These are phyloP conservation scores for Ceratobasidium theobromae DNA, from an alignment of 1,284 basidiomycete species.

Conservation along the genomic window DNA sequence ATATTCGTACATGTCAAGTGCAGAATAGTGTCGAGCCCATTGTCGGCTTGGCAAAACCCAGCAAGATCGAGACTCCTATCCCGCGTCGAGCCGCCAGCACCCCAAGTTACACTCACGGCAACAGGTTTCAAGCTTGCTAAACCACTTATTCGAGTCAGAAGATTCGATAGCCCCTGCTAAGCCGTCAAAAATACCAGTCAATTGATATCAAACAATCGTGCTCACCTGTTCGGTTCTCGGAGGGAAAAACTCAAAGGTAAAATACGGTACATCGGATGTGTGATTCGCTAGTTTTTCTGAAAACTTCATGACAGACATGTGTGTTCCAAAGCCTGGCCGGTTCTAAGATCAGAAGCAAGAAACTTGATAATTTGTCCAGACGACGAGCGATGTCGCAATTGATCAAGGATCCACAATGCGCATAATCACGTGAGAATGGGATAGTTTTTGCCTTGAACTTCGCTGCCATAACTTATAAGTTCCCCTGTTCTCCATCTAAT, in stretches of 20 bases:
- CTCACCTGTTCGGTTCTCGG: slow-evolving; percentile 83
- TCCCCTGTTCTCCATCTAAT: too few relatives aligned
- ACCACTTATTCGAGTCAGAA: slow-evolving; percentile 77
- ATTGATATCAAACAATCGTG: slow-evolving; percentile 39
- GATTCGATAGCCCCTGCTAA: slow-evolving; percentile 77
- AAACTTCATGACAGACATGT: slow-evolving; percentile 59
- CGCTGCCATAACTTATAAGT: too few relatives aligned
- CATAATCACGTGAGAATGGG: background rate
- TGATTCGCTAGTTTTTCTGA: slow-evolving; percentile 59
- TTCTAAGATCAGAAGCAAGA: background rate
- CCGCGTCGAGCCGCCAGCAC: slow-evolving; percentile 91
- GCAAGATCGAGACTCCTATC: slow-evolving; percentile 88
- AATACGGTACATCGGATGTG: slow-evolving; percentile 60
- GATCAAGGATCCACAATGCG: background rate
- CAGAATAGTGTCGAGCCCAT: slow-evolving; percentile 80
- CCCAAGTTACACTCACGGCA: slow-evolving; percentile 92
- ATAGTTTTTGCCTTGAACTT: too few relatives aligned
- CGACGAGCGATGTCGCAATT: slow-evolving; percentile 24
- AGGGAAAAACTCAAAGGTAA: slow-evolving; percentile 94
- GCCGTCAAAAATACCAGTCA: slow-evolving; percentile 31
- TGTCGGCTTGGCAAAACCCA: slow-evolving; percentile 65
- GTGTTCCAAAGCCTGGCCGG: background rate
- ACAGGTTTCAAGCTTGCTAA: slow-evolving; percentile 69
- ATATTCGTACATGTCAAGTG: slow-evolving; percentile 99
- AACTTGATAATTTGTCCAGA: background rate